Evolutionary conservation across 352 stramenopile genomes (phyloP).

Genomic region (Globisporangium lucens): DNA sequence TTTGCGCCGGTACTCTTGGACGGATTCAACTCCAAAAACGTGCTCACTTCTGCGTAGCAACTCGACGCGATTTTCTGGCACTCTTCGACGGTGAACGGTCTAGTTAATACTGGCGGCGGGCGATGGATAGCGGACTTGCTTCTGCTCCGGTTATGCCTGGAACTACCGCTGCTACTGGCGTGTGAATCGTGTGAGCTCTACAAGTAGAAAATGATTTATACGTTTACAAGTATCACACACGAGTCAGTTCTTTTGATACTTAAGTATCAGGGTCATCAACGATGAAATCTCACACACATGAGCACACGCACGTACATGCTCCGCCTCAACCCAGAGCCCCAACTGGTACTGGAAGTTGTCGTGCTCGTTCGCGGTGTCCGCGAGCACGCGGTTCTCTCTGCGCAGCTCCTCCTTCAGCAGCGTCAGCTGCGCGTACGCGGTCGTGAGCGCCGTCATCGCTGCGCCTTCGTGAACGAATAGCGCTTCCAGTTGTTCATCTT

Average conservation of each 20-base stretch:
- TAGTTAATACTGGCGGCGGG: background rate
- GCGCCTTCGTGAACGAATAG: background rate
- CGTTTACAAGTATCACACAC: background rate
- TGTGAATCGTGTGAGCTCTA: background rate
- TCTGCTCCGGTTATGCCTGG: background rate
- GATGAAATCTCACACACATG: background rate
- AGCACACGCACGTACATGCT: slow-evolving; percentile 4
- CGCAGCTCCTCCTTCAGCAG: slow-evolving; percentile 44
- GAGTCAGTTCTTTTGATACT: background rate
- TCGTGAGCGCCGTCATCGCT: slow-evolving; percentile 17
- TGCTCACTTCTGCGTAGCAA: slow-evolving; percentile 37
- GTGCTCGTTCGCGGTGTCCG: slow-evolving; percentile 29
- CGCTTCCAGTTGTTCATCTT: background rate
- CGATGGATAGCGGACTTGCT: background rate
- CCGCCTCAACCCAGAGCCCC: slow-evolving; percentile 25
- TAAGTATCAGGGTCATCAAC: background rate
- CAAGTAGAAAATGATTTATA: background rate
- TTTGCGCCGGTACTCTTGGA: slow-evolving; percentile 42
- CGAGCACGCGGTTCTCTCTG: slow-evolving; percentile 44
- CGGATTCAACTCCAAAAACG: slow-evolving; percentile 37
- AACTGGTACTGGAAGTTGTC: slow-evolving; percentile 40
- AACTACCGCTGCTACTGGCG: background rate
- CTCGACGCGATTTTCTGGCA: slow-evolving; percentile 35
- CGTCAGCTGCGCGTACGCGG: slow-evolving; percentile 48
- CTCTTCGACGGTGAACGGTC: slow-evolving; percentile 27